Percentiles rank a stretch among this genome's conserved stretches.
phyloP scores from a whole-genome alignment of 2,329 filamentous ascomycete species.

The Ophiostoma montium region DNA sequence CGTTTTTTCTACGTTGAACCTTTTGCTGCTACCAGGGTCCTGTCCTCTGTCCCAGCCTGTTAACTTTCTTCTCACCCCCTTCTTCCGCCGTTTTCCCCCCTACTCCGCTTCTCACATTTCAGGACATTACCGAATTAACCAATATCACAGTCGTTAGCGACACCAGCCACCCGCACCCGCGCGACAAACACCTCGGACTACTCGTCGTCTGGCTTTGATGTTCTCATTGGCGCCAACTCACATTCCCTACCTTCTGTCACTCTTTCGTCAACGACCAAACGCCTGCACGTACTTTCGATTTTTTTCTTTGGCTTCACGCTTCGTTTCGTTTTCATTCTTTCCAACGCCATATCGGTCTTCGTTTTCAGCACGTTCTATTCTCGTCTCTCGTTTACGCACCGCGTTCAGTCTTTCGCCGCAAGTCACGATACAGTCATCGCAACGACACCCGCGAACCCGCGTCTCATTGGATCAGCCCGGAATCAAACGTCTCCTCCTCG shows the following conservation, averaged over 20 bases:
- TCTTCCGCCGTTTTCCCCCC: background rate
- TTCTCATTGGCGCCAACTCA: constrained; percentile 1
- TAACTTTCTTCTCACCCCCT: background rate
- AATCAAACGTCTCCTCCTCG: background rate
- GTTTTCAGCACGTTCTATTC: background rate
- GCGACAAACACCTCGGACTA: constrained; percentile 2
- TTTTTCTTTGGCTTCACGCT: background rate
- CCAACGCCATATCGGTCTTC: background rate
- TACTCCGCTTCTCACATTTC: background rate
- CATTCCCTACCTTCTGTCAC: background rate
- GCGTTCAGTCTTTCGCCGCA: background rate
- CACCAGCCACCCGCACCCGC: constrained; percentile 4
- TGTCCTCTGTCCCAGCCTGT: constrained; percentile 1
- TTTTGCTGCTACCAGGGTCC: background rate
- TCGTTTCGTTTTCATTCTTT: background rate
- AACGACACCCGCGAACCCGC: background rate
- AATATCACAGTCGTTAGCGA: constrained; percentile 3
- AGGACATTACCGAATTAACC: background rate
- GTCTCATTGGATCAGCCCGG: background rate
- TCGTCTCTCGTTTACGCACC: background rate
- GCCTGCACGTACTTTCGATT: background rate
- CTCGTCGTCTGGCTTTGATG: constrained; percentile 5
- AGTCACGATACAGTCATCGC: background rate
- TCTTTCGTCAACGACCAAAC: background rate
- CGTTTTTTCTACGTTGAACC: background rate